Base-by-base conservation (phyloP, 2,329 filamentous ascomycete species). In the Paracoccidioides brasiliensis region DNA sequence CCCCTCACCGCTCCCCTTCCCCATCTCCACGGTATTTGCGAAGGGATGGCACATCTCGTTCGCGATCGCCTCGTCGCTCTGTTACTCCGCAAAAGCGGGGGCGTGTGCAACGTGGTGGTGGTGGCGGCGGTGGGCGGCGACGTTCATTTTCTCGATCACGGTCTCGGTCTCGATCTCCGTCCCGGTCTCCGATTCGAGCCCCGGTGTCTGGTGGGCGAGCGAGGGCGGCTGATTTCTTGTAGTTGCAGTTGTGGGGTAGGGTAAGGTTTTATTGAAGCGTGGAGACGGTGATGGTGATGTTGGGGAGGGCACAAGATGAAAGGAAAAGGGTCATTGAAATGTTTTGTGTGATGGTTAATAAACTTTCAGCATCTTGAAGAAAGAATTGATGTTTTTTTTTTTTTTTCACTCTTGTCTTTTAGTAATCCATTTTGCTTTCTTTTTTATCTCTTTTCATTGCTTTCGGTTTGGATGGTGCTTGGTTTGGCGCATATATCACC, bases 1-100 rank as follows among this genome's bases (percentile, higher is more conserved):
- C 51, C 63, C 64, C 57, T 7, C 64, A 66, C 9, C 64, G 62
- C 10, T 67, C 68, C 14, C 64, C 61, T 15, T 60, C 61, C 22
- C 62, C 61, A 15, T 56, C 57, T 5, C 60, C 60, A 45, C 61
- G 56, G n/a, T 55, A 56, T 45, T 59, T 60, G 37, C 56, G 57
- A n/a, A 56, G 55, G 54, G 55, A 42, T 43, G 56, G 41, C n/a
- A 48, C 52, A 5, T 56, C 60, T n/a, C 54, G 55, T 10, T 67
- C 66, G 14, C 46, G 14, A 46, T 49, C 51, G 1, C 57, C 56
- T 22, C 53, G 53, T 12, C 56, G 56, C 52, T 65, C 65, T 10
- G 64, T 15, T 10, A 48, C 64, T 30, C 61, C 64, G 37, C 59
- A 52, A 38, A 43, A 53, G 15, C 45, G 58, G 5, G 52, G 56